Conservation (phyloP, 495 filamentous ascomycete genomes). For the Xylaria longipes region DNA sequence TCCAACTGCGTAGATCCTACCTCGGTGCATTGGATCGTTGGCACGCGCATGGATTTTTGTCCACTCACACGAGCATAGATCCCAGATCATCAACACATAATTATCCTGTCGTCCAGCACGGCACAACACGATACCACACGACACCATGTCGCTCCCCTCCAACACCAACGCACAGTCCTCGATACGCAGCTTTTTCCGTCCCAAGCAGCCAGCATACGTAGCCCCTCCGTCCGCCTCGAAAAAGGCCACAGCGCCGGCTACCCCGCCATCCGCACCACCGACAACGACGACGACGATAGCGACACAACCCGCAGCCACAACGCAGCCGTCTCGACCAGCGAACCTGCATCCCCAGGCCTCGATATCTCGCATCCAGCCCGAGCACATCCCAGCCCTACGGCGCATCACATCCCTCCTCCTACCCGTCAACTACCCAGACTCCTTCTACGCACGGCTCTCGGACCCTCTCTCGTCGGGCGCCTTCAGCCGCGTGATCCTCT, state of each 20-base stretch:
- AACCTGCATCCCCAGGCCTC: constrained; percentile 55
- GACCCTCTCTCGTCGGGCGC: constrained; percentile 68
- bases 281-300: constrained; percentile 24
- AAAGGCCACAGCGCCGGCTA: constrained; percentile 29
- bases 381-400: constrained; percentile 74
- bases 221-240: constrained; percentile 44
- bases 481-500: constrained; percentile 78
- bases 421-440: constrained; percentile 84
- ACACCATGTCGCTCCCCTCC: constrained; percentile 42
- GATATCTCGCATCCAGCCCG: constrained; percentile 63
- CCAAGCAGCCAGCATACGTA: constrained; percentile 46
- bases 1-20: neutral
- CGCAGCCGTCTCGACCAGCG: constrained; percentile 35
- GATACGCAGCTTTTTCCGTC: constrained; percentile 59
- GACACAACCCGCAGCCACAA: constrained; percentile 47
- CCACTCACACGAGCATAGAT: neutral
- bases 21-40: neutral
- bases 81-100: neutral
- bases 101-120: neutral
- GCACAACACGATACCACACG: neutral
- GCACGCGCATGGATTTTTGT: neutral
- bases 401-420: constrained; percentile 85
- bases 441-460: constrained; percentile 82
- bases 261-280: constrained; percentile 32
- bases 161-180: constrained; percentile 49